Evolutionary conservation across 2,329 filamentous ascomycete species (phyloP), one percentile per base, ranked within the genome.

Genomic region (Alternaria metachromatica): DNA sequence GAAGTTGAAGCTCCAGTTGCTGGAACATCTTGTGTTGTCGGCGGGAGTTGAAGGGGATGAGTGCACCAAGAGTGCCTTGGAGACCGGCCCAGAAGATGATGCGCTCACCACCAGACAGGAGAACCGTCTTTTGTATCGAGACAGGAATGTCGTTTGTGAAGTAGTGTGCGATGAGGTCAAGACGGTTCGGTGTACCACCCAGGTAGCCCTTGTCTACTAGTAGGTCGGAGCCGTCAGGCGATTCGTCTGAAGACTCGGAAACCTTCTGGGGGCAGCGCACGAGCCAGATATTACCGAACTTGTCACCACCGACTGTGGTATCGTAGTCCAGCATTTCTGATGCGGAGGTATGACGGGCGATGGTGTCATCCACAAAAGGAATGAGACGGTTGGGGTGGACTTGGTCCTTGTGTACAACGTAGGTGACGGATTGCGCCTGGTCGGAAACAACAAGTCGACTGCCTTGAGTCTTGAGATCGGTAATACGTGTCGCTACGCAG

Each of bases 21-120:
- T 97, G 94, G 87, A 99, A 99, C 82, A 99, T 98, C 80, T 98
- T 96, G 54, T 96, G 92, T 74, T 98, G 95, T 76, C 98, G 94
- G 41, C 96, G 91, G 66, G 90, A 91, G 50, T 94, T 85, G 77
- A 99, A 98, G 0, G 96, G 96, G 50, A 99, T 91, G 51, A 99
- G 86, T 57, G 97, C 93, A 53, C 95, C 96, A 43, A 99, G 88
- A 0, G 96, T 98, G 53, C 96, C 96, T 81, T 97, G 95, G 18
- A 99, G 85, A 20, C 96, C 96, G 68, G 91, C 92, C 96, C 96
- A 99, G 56, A 99, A 86, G 2, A 99, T 83, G 44, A 98, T 89
- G 67, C 97, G 94, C 69, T 95, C 91, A 5, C 96, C 96, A 72
- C 96, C 96, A 20, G 96, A 92, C 4, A 98, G 92, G 9, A 99